Base-by-base conservation (phyloP, 1,139 yeast species). In the Candida tetrigidarum region DNA sequence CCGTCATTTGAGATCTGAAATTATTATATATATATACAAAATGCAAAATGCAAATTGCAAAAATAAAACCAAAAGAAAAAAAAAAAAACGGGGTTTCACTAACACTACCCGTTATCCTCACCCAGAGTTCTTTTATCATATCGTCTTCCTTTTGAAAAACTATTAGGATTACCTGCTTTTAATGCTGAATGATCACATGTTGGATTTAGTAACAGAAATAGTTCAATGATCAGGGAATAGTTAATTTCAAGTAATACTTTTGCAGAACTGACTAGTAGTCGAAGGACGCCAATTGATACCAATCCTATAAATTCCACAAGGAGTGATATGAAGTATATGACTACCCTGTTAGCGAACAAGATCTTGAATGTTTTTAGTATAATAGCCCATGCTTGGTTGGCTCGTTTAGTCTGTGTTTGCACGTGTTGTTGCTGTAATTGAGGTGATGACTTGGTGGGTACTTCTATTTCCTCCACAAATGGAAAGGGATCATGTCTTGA, bases 261-360 rank as follows among this genome's bases (percentile, higher is more conserved):
- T 3, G n/a, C 27, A 5, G 14, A 11, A 20, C 5, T 19, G 11
- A 22, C 33, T 16, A 37, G 19, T 12, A 28, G 9, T 9, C 23
- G 32, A 10, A 37, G 35, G 14, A 16, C 11, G 11, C 34, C 34
- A 20, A 37, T 37, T 5, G 40, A n/a, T 10, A 20, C 19, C 14
- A 37, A 28, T 19, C 34, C 40, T n/a, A 37, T 37, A 7, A 28
- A 22, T 7, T 27, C 22, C 10, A 37, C 34, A 12, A 37, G 12
- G 14, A 14, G 16, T 7, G 27, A 18, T 9, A 15, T 20, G 7
- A 37, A 16, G 5, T 12, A 12, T 11, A 27, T 8, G 3, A 20
- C 3, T 19, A 20, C 32, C 22, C 30, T 29, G 15, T 37, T 37
- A 11, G 15, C 20, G 12, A 37, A 27, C 20, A 37, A 37, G 12